Evolutionary conservation across 2,329 filamentous ascomycete species (phyloP), one percentile per base, ranked within the genome.

Genomic region (Penicillium sp.): DNA sequence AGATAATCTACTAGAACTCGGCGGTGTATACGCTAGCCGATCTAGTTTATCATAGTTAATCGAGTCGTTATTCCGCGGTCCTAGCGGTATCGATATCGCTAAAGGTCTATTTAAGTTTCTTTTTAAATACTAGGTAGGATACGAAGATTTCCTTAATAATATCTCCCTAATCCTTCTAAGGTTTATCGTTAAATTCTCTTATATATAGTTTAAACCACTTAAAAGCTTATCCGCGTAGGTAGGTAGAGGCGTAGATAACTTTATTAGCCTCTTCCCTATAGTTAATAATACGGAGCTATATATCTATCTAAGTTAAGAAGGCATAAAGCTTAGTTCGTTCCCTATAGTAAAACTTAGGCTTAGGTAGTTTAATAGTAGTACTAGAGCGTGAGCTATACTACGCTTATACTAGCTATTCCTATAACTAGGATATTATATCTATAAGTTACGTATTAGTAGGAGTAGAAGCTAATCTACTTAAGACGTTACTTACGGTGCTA

Each of bases 31-130:
- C 9, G 9, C 9, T 30, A 30, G 28, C 28, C 9, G 9, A 30
- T 30, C 28, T 30, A 30, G 28, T 30, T 30, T 30, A 8, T 9
- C 9, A 5, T 5, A 30, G 28, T 30, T 26, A 26, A 5, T 26
- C 26, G 26, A 30, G 28, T 7, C 28, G 28, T 30, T 30, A 30
- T 9, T 30, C 28, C 2, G 9, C 30, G 10, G 26, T 26, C 26
- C 30, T 33, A 33, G 1, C 10, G 30, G 56, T 19, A 12, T 62
- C 19, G 19, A 62, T 62, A 53, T 62, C 53, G 6, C 60, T 33
- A 42, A 62, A 62, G 1, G 19, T 62, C 19, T 51, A 30, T 57
- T 62, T 37, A 37, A 62, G 56, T 47, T 53, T 50, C 37, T 56
- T 56, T 26, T 56, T 60, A 33, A 60, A 60, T 3, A 44, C 19